phyloP scores from a whole-genome alignment of 352 stramenopile genomes.

The Pythium periplocum region DNA sequence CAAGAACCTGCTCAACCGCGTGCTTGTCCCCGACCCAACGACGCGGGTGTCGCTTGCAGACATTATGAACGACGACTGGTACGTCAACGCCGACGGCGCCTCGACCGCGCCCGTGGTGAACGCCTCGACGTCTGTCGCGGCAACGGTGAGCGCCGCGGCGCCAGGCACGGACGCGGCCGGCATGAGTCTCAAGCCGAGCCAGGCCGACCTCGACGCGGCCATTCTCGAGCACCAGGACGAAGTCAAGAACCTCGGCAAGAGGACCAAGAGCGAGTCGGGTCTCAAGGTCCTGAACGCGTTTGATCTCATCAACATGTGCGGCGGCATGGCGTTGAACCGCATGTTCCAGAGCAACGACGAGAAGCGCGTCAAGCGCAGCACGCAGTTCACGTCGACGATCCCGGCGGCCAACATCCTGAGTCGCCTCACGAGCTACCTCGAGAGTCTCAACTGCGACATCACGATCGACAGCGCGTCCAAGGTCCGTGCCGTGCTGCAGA shows the following conservation, averaged over 20 bases:
- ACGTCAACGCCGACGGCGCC: conserved; percentile 49
- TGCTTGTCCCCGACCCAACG: conserved; percentile 91
- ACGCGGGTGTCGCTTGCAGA: conserved; percentile 82
- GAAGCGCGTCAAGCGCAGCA: conserved; percentile 80
- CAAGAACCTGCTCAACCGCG: conserved; percentile 87
- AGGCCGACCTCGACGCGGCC: conserved; percentile 76
- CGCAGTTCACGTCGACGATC: conserved; percentile 85
- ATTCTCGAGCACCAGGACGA: conserved; percentile 82
- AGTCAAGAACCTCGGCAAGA: conserved; percentile 47
- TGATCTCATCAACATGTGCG: conserved; percentile 91
- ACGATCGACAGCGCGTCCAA: conserved; percentile 74
- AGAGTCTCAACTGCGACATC: conserved; percentile 77
- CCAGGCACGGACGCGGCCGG: conserved; percentile 19
- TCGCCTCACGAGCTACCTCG: conserved; percentile 68
- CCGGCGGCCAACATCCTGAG: conserved; percentile 71
- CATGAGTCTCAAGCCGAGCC: conserved; percentile 76
- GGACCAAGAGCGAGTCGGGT: conserved; percentile 53
- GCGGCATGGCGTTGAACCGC: conserved; percentile 86
- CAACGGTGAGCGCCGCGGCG: conserved; percentile 13
- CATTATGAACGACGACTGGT: conserved; percentile 91
- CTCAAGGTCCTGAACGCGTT: conserved; percentile 91
- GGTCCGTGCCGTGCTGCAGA: conserved; percentile 82
- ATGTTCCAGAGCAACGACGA: conserved; percentile 88
- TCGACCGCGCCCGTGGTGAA: not conserved
- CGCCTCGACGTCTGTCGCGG: conserved; percentile 12